Percentiles rank a stretch among this genome's conserved stretches.
These are phyloP conservation scores for Fusarium marasasianum DNA, from an alignment of 2,329 filamentous ascomycete genomes.

Conservation along the genomic window DNA sequence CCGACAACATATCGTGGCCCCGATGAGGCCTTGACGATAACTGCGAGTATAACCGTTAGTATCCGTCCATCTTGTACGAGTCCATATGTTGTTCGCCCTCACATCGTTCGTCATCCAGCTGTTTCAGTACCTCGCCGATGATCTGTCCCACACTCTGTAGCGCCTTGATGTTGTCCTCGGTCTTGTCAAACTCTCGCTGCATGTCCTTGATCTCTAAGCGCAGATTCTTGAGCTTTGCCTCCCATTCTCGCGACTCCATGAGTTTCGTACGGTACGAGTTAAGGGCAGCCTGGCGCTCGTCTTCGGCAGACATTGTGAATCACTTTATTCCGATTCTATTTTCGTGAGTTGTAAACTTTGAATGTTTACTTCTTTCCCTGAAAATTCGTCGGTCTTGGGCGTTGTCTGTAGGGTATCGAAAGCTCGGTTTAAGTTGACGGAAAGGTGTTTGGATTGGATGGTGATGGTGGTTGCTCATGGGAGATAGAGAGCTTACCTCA, in stretches of 20 bases:
- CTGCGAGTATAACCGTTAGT: constrained; percentile 57
- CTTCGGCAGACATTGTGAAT: constrained; percentile 61
- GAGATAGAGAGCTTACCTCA: constrained; percentile 54
- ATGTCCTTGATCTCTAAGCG: constrained; percentile 96
- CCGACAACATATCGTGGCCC: constrained; percentile 98
- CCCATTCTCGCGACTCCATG: constrained; percentile 97
- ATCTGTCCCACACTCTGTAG: constrained; percentile 99
- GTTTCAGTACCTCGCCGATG: constrained; percentile 98
- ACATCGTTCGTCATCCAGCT: constrained; percentile 99
- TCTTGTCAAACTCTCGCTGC: constrained; percentile 94
- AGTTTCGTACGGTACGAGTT: constrained; percentile 82
- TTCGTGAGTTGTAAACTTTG: background rate
- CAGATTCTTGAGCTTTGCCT: constrained; percentile 94
- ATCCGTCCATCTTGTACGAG: constrained; percentile 5
- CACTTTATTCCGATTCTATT: background rate
- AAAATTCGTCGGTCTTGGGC: background rate
- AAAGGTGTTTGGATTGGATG: constrained; percentile 24
- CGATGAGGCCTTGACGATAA: constrained; percentile 98
- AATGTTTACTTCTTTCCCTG: background rate
- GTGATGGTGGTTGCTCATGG: constrained; percentile 34
- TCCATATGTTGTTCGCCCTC: constrained; percentile 54
- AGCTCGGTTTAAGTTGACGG: constrained; percentile 28
- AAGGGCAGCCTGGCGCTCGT: constrained; percentile 75
- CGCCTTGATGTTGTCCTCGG: constrained; percentile 99
- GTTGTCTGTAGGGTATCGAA: constrained; percentile 15